These are phyloP conservation scores for Fragilariopsis cylindrus DNA, from an alignment of 108 stramenopile genomes.

Conservation along the genomic window DNA sequence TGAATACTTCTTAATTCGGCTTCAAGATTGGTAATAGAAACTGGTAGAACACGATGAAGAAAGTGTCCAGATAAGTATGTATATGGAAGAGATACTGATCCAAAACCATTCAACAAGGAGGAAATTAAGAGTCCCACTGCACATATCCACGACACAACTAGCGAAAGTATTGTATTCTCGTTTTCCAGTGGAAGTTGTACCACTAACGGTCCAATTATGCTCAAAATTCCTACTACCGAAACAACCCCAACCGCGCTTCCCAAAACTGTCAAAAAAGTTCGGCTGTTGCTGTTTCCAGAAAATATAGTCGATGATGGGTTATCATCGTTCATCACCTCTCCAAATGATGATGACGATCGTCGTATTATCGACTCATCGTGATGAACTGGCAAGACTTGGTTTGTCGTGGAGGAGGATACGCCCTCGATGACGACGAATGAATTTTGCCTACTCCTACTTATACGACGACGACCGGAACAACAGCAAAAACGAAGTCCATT, in stretches of 20 bases:
- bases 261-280: constrained; percentile 10
- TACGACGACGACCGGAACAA: neutral
- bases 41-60: constrained; percentile 52
- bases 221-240: constrained; percentile 10
- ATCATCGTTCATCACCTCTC: too few species aligned
- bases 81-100: constrained; percentile 77
- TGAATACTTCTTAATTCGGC: constrained; percentile 41
- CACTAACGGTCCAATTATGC: constrained; percentile 45
- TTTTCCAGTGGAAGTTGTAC: constrained; percentile 21
- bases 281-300: neutral
- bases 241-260: constrained; percentile 28
- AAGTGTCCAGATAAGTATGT: constrained; percentile 62
- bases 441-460: neutral
- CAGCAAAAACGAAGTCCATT: neutral
- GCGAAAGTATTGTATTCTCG: constrained; percentile 22
- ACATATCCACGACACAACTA: constrained; percentile 60
- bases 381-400: neutral
- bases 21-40: constrained; percentile 52
- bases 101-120: constrained; percentile 76
- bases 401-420: neutral
- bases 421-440: neutral
- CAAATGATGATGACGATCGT: too few species aligned
- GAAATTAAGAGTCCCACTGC: constrained; percentile 65
- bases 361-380: neutral
- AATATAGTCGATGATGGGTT: too few species aligned